Evolutionary conservation across 345 rosid species (phyloP), one percentile per base, ranked within the genome.

Genomic region (Psidium friedrichsthalianum): DNA sequence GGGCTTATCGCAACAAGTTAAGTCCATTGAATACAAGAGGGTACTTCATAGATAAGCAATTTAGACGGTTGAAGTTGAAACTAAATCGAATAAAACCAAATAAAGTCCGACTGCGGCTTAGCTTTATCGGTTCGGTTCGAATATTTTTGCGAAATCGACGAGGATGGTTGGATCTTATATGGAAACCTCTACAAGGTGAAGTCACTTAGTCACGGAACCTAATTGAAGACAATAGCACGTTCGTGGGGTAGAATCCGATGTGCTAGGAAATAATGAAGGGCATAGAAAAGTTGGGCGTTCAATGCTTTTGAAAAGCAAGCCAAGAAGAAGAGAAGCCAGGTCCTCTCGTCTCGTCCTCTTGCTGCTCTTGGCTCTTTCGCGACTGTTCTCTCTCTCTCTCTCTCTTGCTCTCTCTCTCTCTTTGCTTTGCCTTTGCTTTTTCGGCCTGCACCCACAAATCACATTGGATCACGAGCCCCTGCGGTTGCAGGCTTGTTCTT

Each of bases 381-480:
- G 47, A 69, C 80, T 18, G 80, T 18, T 42, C 82, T 76, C 6
- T 76, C 51, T 42, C 82, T 76, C 6, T 42, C 82, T 76, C 6
- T 74, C 51, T 42, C 82, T 74, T 3, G 54, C 51, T 42, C 82
- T 74, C 6, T 74, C 51, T 42, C 82, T 76, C 6, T 76, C 51
- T 49, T 15, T 49, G 53, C 55, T 76, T 69, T 52, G 82, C 61
- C 36, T 54, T 61, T 80, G 86, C 27, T 80, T 85, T 29, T 44
- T 51, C 54, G 51, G 15, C 10, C 29, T 9, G 64, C 55, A 51
- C 24, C 51, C 22, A 61, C 25, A 36, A 42, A 83, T 86, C 49
- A 11, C 80, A 56, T 86, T 69, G 87, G 87, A 86, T 86, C 87
- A 69, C 64, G 83, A 82, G 85, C 85, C 86, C n/a, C 81, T 85